Conservation (phyloP, 2,329 filamentous ascomycete genomes). For the Colletotrichum tabaci region DNA sequence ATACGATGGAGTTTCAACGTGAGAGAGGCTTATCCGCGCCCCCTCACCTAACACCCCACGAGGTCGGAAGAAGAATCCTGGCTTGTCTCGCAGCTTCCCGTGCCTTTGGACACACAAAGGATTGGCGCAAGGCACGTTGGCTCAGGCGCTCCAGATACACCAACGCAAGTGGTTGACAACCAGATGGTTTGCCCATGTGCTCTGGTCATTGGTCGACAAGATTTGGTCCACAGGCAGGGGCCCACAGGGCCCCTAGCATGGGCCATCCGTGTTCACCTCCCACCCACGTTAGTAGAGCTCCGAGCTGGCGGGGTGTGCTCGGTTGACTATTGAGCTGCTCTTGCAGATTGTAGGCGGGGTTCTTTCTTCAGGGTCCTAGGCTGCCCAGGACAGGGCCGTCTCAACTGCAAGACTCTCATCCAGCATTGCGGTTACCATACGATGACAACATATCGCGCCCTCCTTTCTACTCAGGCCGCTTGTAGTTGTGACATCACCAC, state of each 20-base stretch:
- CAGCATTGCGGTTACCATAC: conserved; percentile 18
- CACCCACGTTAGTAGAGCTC: conserved; percentile 25
- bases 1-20: conserved; percentile 3
- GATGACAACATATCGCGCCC: conserved; percentile 23
- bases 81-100: conserved; percentile 27
- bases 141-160: conserved; percentile 13
- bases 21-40: conserved; percentile 12
- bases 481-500: conserved; percentile 27
- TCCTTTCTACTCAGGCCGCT: not conserved
- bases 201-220: conserved; percentile 58
- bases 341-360: conserved; percentile 21
- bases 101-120: conserved; percentile 30
- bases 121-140: conserved; percentile 39
- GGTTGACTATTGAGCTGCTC: conserved; percentile 23
- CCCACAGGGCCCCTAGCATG: conserved; percentile 17
- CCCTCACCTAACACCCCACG: conserved; percentile 22
- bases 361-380: conserved; percentile 34
- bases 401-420: conserved; percentile 16
- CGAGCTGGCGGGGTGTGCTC: conserved; percentile 35
- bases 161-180: conserved; percentile 22
- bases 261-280: conserved; percentile 28
- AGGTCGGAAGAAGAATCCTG: conserved; percentile 15
- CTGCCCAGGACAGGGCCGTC: conserved; percentile 6
- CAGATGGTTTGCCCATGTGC: conserved; percentile 55
- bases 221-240: conserved; percentile 27